These are phyloP conservation scores for Erodium trifolium DNA, from an alignment of 441 rosid species.

Conservation along the genomic window DNA sequence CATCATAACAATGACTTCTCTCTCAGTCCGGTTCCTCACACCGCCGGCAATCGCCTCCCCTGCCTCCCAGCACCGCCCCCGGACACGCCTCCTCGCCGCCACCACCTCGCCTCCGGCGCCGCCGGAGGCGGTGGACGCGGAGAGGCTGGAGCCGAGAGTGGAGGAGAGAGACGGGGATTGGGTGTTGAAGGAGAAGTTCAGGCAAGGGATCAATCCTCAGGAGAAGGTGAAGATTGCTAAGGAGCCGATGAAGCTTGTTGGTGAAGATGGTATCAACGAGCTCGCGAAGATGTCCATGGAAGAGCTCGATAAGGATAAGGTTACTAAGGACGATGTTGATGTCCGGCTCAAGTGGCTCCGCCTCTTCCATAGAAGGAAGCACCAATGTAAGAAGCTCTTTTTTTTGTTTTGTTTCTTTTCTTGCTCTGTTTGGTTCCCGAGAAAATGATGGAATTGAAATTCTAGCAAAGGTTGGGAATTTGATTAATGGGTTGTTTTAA, in stretches of 20 bases:
- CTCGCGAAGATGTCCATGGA: conserved; percentile 66
- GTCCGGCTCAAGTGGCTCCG: conserved; percentile 97
- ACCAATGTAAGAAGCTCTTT: conserved; percentile 46
- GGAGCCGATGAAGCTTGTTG: conserved; percentile 77
- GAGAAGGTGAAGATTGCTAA: conserved; percentile 79
- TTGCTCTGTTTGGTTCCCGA: not conserved
- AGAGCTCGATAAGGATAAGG: conserved; percentile 53
- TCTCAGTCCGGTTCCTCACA: conserved; percentile 42
- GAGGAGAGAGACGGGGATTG: conserved; percentile 47
- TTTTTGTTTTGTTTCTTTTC: no score
- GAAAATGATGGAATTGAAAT: not conserved
- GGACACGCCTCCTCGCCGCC: conserved; percentile 31
- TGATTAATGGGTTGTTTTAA: no score
- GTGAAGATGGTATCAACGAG: conserved; percentile 65
- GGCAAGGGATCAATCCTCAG: conserved; percentile 67
- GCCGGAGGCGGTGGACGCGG: conserved; percentile 29
- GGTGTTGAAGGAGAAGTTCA: conserved; percentile 76
- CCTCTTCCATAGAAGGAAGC: conserved; percentile 83
- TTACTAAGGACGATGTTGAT: conserved; percentile 62
- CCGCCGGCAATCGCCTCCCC: conserved; percentile 20
- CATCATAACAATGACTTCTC: conserved; percentile 15
- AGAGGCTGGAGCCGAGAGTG: conserved; percentile 32
- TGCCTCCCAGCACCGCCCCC: conserved; percentile 24
- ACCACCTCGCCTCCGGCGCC: conserved; percentile 22
- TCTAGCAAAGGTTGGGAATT: no score